Base-by-base conservation (phyloP, 129 eudicot genomes). In the Chrysanthemum seticuspe region DNA sequence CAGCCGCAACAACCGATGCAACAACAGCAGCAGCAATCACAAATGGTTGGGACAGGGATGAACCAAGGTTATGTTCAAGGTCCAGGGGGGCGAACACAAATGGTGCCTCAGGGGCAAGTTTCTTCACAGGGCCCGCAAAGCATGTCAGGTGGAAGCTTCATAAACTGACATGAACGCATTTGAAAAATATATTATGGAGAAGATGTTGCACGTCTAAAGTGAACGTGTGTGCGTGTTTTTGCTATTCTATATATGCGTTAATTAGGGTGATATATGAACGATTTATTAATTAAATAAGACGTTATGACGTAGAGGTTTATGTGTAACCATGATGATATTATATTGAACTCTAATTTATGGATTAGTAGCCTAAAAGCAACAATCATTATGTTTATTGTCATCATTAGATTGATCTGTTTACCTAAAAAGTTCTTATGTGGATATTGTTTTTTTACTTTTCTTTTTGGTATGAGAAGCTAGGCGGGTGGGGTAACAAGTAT, bases 61-160 rank as follows among this genome's bases (percentile, higher is more conserved):
- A 83, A 79, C 64, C 97, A 87, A 78, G 79, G 83, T 31, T 94
- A 90, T 70, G 87, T 84, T 81, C 97, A 89, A 82, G 91, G 91
- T 62, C 89, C 86, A 15, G 90, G 91, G 90, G 91, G 91, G 16
- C 83, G 93, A 73, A 70, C 98, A 18, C 97, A 85, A 44, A 63
- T 88, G 49, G 83, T 89, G 62, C 62, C 81, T 48, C 98, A 89
- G 67, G 67, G 91, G 44, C 97, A 88, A 62, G 88, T 86, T 53
- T 76, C 99, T 5, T 90, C 97, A 2, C 98, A 92, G 77, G 96
- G 87, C 58, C 85, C 76, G 45, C 87, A 88, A 36, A 94, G 70
- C 80, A 84, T 88, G 89, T 70, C 89, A 0, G 88, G 88, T 58
- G 94, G 91, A 54, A 80, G 84, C 50, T 89, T 83, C 58, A 73